Evolutionary conservation across 305 asterid species (phyloP).

Genomic region (Fraxinus paxiana): DNA sequence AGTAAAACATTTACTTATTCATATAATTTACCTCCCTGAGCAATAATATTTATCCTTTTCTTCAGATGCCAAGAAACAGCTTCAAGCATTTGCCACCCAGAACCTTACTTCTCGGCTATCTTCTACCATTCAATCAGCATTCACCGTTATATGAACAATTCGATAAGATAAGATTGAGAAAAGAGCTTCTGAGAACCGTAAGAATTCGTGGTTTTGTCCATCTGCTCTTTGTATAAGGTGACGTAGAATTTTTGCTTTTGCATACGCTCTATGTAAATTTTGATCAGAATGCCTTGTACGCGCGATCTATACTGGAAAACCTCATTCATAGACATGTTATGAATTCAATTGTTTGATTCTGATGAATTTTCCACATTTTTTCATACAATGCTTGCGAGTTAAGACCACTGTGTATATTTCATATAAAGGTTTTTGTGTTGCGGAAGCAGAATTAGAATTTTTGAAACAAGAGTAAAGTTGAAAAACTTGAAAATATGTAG

Average conservation of each 20-base stretch:
- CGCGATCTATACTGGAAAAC: not conserved
- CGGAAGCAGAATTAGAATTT: too few relatives aligned
- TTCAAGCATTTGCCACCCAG: constrained; percentile 73
- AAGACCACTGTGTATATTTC: not conserved
- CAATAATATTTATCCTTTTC: constrained; percentile 5
- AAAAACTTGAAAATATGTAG: too few relatives aligned
- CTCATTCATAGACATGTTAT: too few relatives aligned
- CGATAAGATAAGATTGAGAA: not conserved
- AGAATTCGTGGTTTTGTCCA: not conserved
- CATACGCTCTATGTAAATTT: not conserved
- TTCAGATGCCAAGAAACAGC: constrained; percentile 82
- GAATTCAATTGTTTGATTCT: not conserved
- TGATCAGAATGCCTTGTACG: not conserved
- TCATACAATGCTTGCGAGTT: not conserved
- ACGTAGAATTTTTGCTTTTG: not conserved
- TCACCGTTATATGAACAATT: constrained; percentile 47
- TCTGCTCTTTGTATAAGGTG: not conserved
- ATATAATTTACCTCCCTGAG: not conserved
- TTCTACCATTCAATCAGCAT: constrained; percentile 67
- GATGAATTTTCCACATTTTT: not conserved
- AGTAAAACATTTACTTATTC: not conserved
- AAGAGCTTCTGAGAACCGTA: not conserved
- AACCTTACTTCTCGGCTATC: constrained; percentile 64
- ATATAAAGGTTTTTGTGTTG: too few relatives aligned
- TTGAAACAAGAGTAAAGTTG: too few relatives aligned